These are phyloP conservation scores for Rosa multiflora DNA, from an alignment of 306 rosid species.

Conservation along the genomic window DNA sequence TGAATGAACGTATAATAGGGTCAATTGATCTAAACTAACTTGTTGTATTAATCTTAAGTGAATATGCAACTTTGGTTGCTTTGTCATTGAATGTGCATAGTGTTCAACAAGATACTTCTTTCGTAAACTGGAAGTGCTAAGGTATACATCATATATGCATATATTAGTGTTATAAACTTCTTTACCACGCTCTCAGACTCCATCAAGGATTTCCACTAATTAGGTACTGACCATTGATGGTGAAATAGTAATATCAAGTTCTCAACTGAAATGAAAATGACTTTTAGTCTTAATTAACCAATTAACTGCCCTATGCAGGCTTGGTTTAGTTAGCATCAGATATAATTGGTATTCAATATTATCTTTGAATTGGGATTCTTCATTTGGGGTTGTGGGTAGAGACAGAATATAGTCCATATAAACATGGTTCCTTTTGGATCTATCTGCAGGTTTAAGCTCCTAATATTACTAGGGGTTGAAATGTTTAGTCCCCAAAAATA, in stretches of 20 bases:
- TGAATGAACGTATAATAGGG: background rate
- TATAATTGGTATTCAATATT: constrained; percentile 11
- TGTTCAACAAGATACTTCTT: background rate
- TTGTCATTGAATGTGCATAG: background rate
- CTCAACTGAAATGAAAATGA: background rate
- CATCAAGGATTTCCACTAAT: background rate
- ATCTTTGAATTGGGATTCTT: constrained; percentile 20
- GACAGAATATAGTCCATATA: constrained; percentile 29
- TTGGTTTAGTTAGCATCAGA: constrained; percentile 20
- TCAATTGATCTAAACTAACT: background rate
- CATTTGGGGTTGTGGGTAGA: constrained; percentile 25
- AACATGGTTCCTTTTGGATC: constrained; percentile 47
- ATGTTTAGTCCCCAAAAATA: constrained; percentile 45
- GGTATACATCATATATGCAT: background rate
- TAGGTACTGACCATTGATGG: background rate
- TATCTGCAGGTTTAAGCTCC: constrained; percentile 30
- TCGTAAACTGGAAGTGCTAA: background rate
- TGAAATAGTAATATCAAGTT: background rate
- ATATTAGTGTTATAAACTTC: background rate
- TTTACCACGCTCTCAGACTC: background rate
- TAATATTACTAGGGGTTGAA: constrained; percentile 13
- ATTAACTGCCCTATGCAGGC: background rate
- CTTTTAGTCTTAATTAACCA: background rate
- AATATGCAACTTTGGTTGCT: background rate
- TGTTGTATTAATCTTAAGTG: background rate